Evolutionary conservation across 2,329 filamentous ascomycete genomes (phyloP).

Genomic region (Claviceps monticola): DNA sequence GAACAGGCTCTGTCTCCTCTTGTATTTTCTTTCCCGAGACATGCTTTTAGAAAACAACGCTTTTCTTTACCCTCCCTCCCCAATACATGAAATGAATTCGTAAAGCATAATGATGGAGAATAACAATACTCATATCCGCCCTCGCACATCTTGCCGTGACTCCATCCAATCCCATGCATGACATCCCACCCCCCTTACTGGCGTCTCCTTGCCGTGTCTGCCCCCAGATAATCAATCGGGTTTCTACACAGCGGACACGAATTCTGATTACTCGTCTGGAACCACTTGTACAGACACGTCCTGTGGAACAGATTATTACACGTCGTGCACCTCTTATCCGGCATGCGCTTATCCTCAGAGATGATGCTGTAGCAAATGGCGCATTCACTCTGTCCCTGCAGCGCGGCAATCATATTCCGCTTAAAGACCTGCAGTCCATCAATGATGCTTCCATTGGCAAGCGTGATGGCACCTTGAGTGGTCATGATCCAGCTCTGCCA

Average conservation of each 20-base stretch:
- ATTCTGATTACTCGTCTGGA: conserved; percentile 81
- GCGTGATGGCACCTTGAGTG: conserved; percentile 84
- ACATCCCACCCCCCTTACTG: conserved; percentile 8
- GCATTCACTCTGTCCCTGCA: conserved; percentile 90
- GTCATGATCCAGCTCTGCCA: conserved; percentile 86
- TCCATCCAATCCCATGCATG: not conserved
- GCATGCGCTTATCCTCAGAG: conserved; percentile 73
- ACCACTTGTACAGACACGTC: conserved; percentile 90
- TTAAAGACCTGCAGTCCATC: conserved; percentile 79
- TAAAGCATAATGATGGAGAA: too few relatives aligned
- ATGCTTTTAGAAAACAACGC: too few relatives aligned
- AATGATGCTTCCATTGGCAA: conserved; percentile 76
- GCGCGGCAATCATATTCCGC: conserved; percentile 70
- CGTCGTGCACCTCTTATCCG: conserved; percentile 80
- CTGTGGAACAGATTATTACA: conserved; percentile 93
- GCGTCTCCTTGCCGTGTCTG: conserved; percentile 25
- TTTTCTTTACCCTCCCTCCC: too few relatives aligned
- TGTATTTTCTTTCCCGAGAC: too few relatives aligned
- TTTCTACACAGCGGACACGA: conserved; percentile 90
- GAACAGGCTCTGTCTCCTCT: too few relatives aligned
- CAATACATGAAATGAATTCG: too few relatives aligned
- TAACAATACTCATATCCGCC: too few relatives aligned
- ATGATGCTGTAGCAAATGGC: conserved; percentile 96
- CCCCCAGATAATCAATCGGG: conserved; percentile 51
- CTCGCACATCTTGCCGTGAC: not conserved